Conservation (phyloP, 345 rosid genomes). For the Stellera chamaejasme region DNA sequence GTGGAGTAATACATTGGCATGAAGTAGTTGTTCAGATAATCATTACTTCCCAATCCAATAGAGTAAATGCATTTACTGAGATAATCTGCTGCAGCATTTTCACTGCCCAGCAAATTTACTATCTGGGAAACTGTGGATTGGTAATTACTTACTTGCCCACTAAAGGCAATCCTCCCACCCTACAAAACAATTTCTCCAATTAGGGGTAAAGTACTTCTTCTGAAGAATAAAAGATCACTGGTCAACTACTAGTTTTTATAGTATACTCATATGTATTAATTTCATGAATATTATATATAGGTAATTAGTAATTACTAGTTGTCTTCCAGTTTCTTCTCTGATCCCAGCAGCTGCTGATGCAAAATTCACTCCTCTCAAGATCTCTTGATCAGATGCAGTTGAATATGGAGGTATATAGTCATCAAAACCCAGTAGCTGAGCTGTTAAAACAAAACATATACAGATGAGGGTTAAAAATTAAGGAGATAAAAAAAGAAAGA, state of each 20-base stretch:
- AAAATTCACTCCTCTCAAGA: constrained; percentile 33
- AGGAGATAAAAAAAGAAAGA: too few species aligned
- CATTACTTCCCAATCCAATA: constrained; percentile 84
- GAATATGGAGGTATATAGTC: constrained; percentile 15
- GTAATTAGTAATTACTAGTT: constrained; percentile 7
- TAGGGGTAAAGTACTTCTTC: neutral
- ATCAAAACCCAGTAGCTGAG: constrained; percentile 14
- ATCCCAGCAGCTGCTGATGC: constrained; percentile 38
- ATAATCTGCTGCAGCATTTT: constrained; percentile 38
- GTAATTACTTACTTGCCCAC: constrained; percentile 72
- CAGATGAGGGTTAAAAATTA: too few species aligned
- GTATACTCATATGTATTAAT: too few species aligned
- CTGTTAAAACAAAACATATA: neutral
- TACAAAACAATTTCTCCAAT: constrained; percentile 9
- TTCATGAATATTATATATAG: too few species aligned
- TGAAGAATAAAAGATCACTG: too few species aligned
- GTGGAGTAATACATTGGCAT: constrained; percentile 59
- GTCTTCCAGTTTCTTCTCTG: constrained; percentile 27
- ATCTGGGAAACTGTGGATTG: constrained; percentile 47
- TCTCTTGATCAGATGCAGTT: constrained; percentile 10
- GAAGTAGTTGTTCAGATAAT: constrained; percentile 91
- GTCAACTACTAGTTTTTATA: neutral
- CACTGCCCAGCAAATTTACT: constrained; percentile 53
- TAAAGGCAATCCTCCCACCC: constrained; percentile 72
- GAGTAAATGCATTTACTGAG: constrained; percentile 61